A percentile compares a stretch with the other conserved stretches of the same genome.
phyloP scores from a whole-genome alignment of 2,329 filamentous ascomycete species.

The Fusarium redolens region DNA sequence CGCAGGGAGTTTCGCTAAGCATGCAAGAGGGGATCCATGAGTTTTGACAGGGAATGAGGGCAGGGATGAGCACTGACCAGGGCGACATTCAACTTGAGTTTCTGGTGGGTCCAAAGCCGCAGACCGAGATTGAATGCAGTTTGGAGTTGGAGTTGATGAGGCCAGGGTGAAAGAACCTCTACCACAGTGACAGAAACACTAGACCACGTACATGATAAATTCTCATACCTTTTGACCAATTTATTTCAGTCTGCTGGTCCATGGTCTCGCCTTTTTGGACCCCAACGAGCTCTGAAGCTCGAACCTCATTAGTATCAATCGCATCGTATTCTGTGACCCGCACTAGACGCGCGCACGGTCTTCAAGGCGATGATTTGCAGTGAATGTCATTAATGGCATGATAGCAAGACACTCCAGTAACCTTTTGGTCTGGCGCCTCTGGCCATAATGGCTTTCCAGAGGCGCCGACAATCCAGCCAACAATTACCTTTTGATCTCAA shows the following conservation, averaged over 20 bases:
- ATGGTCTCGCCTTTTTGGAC: not conserved
- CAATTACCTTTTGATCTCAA: not conserved
- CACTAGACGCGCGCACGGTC: slow-evolving; percentile 3
- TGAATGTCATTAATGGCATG: not conserved
- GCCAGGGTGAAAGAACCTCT: not conserved
- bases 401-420: not conserved
- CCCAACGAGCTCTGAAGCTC: not conserved
- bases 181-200: not conserved
- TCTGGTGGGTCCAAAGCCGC: slow-evolving; percentile 20
- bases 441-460: slow-evolving; percentile 18
- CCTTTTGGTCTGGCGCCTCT: slow-evolving; percentile 1
- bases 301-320: slow-evolving; percentile 9
- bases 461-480: slow-evolving; percentile 9
- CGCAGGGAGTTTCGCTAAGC: slow-evolving; percentile 24
- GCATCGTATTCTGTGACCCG: slow-evolving; percentile 12
- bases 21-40: slow-evolving; percentile 7
- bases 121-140: slow-evolving; percentile 39
- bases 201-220: no score
- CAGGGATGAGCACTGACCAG: slow-evolving; percentile 19
- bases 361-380: slow-evolving; percentile 1
- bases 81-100: slow-evolving; percentile 11
- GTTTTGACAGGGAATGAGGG: slow-evolving; percentile 11
- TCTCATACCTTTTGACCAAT: not conserved
- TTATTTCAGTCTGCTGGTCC: not conserved
- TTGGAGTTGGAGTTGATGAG: slow-evolving; percentile 8